A percentile compares a stretch with the other conserved stretches of the same genome.
Conservation (phyloP, 2,329 filamentous ascomycete genomes). For the Microdochium trichocladiopsis region DNA sequence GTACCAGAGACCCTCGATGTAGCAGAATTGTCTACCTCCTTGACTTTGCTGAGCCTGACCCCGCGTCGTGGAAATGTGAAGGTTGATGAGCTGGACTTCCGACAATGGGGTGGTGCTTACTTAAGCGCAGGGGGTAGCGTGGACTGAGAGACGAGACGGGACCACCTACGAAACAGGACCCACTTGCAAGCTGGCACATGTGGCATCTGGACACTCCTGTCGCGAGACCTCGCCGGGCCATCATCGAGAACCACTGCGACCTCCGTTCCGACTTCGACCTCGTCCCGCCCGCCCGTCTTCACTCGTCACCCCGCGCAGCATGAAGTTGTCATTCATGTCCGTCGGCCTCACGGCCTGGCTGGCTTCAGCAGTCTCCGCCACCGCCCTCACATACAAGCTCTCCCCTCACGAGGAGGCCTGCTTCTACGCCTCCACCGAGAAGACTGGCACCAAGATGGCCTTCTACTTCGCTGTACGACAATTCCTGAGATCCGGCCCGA, state of each 20-base stretch:
- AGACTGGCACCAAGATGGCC: slow-evolving; percentile 79
- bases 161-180: too few relatives aligned
- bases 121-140: too few relatives aligned
- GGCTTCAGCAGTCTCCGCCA: slow-evolving; percentile 68
- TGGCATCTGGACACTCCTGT: too few relatives aligned
- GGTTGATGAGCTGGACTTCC: too few relatives aligned
- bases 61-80: too few relatives aligned
- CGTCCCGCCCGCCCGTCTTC: not conserved
- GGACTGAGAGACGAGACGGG: too few relatives aligned
- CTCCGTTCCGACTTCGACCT: slow-evolving; percentile 14
- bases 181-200: too few relatives aligned
- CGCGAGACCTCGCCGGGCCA: too few relatives aligned
- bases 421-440: slow-evolving; percentile 79
- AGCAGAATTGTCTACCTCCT: too few relatives aligned
- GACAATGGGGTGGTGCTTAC: too few relatives aligned
- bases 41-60: too few relatives aligned
- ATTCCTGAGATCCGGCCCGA: not conserved
- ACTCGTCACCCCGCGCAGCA: slow-evolving; percentile 25
- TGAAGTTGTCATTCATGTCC: slow-evolving; percentile 58
- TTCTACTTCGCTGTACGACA: slow-evolving; percentile 93
- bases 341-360: slow-evolving; percentile 66
- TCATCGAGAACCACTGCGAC: not conserved
- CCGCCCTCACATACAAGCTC: slow-evolving; percentile 90
- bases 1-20: too few relatives aligned
- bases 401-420: slow-evolving; percentile 88